A percentile compares a stretch with the other conserved stretches of the same genome.
Conservation (phyloP, 106 monocot species). For the Dendrobium huoshanense region DNA sequence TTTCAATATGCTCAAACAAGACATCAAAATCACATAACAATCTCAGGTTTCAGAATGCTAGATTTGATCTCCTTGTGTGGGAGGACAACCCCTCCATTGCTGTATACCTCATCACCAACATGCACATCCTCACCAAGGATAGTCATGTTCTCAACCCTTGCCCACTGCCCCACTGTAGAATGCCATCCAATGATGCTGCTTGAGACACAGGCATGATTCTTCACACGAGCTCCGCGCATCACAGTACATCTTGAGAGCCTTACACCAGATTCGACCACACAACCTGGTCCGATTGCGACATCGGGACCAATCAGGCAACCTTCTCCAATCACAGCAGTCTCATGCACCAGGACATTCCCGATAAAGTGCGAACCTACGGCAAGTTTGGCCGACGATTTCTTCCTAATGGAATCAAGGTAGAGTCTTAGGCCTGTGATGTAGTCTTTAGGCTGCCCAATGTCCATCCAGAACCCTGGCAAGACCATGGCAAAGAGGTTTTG, state of each 20-base stretch:
- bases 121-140: conserved; percentile 74
- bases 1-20: neutral
- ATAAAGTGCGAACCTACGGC: conserved; percentile 26
- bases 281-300: conserved; percentile 47
- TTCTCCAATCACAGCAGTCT: conserved; percentile 36
- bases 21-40: conserved; percentile 23
- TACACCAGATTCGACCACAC: conserved; percentile 59
- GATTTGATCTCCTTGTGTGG: conserved; percentile 83
- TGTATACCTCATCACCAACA: conserved; percentile 68
- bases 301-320: conserved; percentile 54
- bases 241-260: conserved; percentile 65
- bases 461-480: conserved; percentile 64
- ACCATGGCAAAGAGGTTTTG: conserved; percentile 56
- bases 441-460: conserved; percentile 53
- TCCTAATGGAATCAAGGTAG: conserved; percentile 35
- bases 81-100: conserved; percentile 72
- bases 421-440: conserved; percentile 53
- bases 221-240: conserved; percentile 58
- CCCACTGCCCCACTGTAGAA: conserved; percentile 68
- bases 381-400: conserved; percentile 10
- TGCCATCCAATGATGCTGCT: conserved; percentile 81
- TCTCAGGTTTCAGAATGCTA: conserved; percentile 63
- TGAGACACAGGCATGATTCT: conserved; percentile 64
- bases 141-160: conserved; percentile 73
- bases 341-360: conserved; percentile 50